Conservation (phyloP, 768 basidiomycete genomes). For the Lenzites betulinus region DNA sequence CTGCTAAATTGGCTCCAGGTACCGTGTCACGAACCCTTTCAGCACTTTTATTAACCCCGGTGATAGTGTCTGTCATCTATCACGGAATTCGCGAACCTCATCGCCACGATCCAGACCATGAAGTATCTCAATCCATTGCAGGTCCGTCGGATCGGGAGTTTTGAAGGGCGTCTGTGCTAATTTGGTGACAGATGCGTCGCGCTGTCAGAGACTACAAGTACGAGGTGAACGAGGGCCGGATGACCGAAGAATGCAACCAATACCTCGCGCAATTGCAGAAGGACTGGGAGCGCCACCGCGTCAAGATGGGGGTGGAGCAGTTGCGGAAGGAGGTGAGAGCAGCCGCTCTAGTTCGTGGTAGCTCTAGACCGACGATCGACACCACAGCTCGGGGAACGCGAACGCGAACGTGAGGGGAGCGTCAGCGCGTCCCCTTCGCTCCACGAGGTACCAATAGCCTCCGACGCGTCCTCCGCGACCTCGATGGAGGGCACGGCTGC, state of each 20-base stretch:
- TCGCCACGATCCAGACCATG: constrained; percentile 88
- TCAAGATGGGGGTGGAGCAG: constrained; percentile 84
- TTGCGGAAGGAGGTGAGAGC: constrained; percentile 73
- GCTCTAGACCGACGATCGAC: constrained; percentile 1
- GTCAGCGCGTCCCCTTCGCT: constrained; percentile 40
- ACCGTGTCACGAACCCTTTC: constrained; percentile 9
- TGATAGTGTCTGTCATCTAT: constrained; percentile 82
- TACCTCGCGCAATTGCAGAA: constrained; percentile 95
- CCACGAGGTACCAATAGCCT: constrained; percentile 23
- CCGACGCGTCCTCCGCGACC: constrained; percentile 33
- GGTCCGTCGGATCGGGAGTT: constrained; percentile 41
- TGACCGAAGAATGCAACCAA: constrained; percentile 95
- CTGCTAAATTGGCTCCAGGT: constrained; percentile 87
- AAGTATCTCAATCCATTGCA: constrained; percentile 90
- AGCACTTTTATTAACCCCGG: constrained; percentile 20
- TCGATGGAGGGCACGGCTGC: constrained; percentile 33
- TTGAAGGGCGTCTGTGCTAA: neutral
- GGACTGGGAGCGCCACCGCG: constrained; percentile 93
- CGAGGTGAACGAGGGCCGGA: constrained; percentile 88
- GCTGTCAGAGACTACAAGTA: constrained; percentile 93
- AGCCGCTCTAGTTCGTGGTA: neutral
- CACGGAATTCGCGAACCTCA: constrained; percentile 81
- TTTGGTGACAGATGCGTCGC: constrained; percentile 73
- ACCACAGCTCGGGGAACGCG: constrained; percentile 64
- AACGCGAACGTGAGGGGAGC: constrained; percentile 61